Evolutionary conservation across 352 stramenopile species (phyloP), one percentile per base, ranked within the genome.

Genomic region (Pythium sp.): DNA sequence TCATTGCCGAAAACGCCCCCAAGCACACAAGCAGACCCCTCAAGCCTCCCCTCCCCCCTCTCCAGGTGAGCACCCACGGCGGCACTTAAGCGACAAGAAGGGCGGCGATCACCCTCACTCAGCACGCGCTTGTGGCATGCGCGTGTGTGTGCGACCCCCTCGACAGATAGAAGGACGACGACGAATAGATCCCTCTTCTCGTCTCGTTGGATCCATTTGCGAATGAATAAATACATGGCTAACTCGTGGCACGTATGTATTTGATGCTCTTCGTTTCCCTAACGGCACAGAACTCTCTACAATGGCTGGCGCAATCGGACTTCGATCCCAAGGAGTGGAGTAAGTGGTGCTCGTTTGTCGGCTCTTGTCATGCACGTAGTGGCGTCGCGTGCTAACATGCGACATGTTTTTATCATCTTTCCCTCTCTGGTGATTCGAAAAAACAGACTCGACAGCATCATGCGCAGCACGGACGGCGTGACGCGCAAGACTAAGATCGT

Each of bases 401-500:
- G 53, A 58, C 53, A 32, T 57, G 63, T 47, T 5, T 46, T 63
- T 15, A 34, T 63, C 18, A 20, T 38, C 46, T 34, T 18, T 18
- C 47, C 36, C 47, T 51, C 22, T 67, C 34, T 26, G 11, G 41
- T 47, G 41, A 47, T n/a, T 47, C 59, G 28, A 34, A 22, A 47
- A 3, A 12, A 65, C 47, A 84, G 77, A 69, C 76, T 93, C 47
- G 74, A 81, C 26, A 84, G 64, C 64, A 87, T 93, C 68, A 87
- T 81, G 70, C 61, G 63, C 54, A 76, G 68, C 60, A 87, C 69
- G 15, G 78, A 90, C 22, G 76, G 76, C 43, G 68, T 73, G 49
- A 90, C 79, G 51, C 86, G 87, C 73, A 92, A 92, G 75, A 97
- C 92, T 67, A 97, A 97, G 76, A 97, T 98, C 73, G 82, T 98